A percentile compares a stretch with the other conserved stretches of the same genome.
Evolutionary conservation across 192 early-diverging fungal species (phyloP).

Genomic region (Pecoramyces ruminantium): DNA sequence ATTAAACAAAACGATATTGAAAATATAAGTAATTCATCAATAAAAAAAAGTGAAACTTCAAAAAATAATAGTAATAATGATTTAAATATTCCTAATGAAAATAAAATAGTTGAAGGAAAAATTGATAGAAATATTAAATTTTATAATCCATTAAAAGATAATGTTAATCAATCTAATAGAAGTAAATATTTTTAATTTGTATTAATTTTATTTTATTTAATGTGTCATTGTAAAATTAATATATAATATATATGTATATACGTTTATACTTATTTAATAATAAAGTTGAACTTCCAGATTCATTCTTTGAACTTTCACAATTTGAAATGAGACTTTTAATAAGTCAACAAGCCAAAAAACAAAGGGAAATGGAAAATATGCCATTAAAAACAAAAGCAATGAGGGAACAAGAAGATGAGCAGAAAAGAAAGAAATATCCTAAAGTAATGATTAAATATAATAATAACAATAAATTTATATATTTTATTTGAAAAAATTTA

Average conservation of each 20-base stretch:
- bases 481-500: too few species aligned
- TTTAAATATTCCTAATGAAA: not conserved
- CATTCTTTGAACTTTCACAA: constrained; percentile 61
- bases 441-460: constrained; percentile 30
- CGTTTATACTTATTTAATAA: too few species aligned
- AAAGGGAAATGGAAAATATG: constrained; percentile 36
- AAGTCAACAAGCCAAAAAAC: constrained; percentile 27
- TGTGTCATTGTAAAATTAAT: too few species aligned
- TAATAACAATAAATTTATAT: too few species aligned
- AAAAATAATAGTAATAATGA: too few species aligned
- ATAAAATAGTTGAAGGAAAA: not conserved
- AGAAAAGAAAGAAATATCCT: constrained; percentile 46
- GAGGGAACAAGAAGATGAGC: constrained; percentile 52
- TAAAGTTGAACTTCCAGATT: constrained; percentile 73
- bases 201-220: too few species aligned
- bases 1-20: not conserved
- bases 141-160: constrained; percentile 26
- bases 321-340: constrained; percentile 54
- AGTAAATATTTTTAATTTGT: too few species aligned
- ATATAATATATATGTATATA: too few species aligned
- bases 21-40: too few species aligned
- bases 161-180: not conserved
- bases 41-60: too few species aligned
- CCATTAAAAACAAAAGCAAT: constrained; percentile 64
- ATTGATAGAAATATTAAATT: constrained; percentile 21